A percentile compares a stretch with the other conserved stretches of the same genome.
Conservation (phyloP, 257 asterid genomes). For the Coffea canephora region DNA sequence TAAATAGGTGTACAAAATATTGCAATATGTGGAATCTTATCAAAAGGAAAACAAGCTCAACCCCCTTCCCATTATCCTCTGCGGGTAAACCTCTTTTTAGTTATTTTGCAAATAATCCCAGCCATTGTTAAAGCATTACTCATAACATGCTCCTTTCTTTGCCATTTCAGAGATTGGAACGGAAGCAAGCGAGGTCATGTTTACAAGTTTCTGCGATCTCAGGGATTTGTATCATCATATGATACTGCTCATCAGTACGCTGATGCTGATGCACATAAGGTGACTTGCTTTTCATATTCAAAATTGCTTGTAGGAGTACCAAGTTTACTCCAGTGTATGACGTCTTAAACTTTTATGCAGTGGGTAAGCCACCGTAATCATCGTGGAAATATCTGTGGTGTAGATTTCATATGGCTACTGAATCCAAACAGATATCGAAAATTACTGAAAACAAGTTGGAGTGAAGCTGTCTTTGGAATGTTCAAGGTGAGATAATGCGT, state of each 20-base stretch:
- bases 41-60: conserved; percentile 81
- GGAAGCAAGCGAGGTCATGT: conserved; percentile 97
- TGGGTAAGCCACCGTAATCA: conserved; percentile 99
- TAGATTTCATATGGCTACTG: conserved; percentile 98
- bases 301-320: background rate
- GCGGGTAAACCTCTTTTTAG: conserved; percentile 57
- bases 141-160: conserved; percentile 11
- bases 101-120: background rate
- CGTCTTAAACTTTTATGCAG: conserved; percentile 36
- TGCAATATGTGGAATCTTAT: conserved; percentile 79
- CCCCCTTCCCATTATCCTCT: conserved; percentile 88
- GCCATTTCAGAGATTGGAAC: conserved; percentile 76
- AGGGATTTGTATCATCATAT: conserved; percentile 92
- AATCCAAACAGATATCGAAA: conserved; percentile 86
- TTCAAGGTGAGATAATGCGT: conserved; percentile 59
- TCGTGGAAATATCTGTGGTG: conserved; percentile 97
- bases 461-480: conserved; percentile 93
- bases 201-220: conserved; percentile 91
- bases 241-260: conserved; percentile 97
- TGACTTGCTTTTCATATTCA: conserved; percentile 22
- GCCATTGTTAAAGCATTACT: conserved; percentile 11
- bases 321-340: conserved; percentile 24
- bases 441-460: conserved; percentile 91
- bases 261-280: conserved; percentile 98
- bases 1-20: conserved; percentile 79